Evolutionary conservation across 352 stramenopile genomes (phyloP).

Genomic region (Globisporangium carolinianum): DNA sequence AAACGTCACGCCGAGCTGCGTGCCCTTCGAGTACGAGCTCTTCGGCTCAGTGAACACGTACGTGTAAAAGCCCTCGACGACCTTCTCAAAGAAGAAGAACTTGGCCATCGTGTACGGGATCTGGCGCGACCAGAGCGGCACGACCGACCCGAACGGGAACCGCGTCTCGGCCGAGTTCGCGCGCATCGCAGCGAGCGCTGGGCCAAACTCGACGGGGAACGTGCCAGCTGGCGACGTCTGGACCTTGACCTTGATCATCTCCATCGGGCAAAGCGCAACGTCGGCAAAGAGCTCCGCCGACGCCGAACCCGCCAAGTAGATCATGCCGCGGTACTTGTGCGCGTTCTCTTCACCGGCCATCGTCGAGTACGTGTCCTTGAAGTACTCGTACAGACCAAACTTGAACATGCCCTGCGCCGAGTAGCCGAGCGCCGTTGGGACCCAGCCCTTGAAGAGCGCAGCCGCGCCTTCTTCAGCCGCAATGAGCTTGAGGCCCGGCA

Average conservation of each 20-base stretch:
- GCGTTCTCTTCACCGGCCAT: constrained; percentile 89
- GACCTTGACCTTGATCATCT: constrained; percentile 95
- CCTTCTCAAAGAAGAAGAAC: constrained; percentile 97
- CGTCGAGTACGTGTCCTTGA: constrained; percentile 92
- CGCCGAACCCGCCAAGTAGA: constrained; percentile 89
- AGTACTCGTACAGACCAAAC: constrained; percentile 95
- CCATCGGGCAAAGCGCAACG: constrained; percentile 91
- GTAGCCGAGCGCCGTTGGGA: constrained; percentile 90
- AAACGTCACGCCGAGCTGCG: constrained; percentile 96
- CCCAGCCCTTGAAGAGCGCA: constrained; percentile 89
- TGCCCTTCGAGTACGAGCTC: constrained; percentile 88
- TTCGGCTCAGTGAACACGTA: constrained; percentile 89
- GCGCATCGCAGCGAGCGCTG: constrained; percentile 85
- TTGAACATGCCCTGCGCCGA: constrained; percentile 88
- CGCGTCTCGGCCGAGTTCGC: constrained; percentile 82
- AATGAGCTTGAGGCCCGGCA: constrained; percentile 82
- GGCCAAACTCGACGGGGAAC: constrained; percentile 84
- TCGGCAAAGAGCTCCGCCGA: constrained; percentile 94
- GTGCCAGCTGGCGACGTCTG: constrained; percentile 87
- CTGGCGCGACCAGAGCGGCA: constrained; percentile 88
- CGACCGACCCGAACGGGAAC: constrained; percentile 90
- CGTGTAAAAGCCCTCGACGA: constrained; percentile 85
- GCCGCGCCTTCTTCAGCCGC: constrained; percentile 76
- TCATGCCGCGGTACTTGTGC: constrained; percentile 89
- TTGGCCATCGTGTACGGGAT: constrained; percentile 99